A percentile compares a stretch with the other conserved stretches of the same genome.
These are phyloP conservation scores for Candida lessepsii DNA, from an alignment of 805 yeast genomes.

Conservation along the genomic window DNA sequence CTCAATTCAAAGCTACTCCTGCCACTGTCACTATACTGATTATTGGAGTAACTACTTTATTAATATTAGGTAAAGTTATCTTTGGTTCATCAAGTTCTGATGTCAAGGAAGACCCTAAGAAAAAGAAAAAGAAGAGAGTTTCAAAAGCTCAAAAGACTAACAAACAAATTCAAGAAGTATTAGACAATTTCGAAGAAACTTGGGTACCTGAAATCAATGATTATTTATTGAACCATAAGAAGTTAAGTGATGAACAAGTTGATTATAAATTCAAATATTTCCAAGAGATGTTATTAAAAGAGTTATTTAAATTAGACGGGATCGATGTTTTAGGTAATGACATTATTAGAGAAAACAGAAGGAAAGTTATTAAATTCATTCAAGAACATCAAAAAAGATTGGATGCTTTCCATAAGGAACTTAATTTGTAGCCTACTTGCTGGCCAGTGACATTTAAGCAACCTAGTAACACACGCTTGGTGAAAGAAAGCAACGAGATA, in stretches of 20 bases:
- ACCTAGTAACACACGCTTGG: too few species aligned
- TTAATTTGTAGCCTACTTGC: constrained; percentile 14
- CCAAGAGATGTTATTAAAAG: constrained; percentile 67
- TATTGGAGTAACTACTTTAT: constrained; percentile 21
- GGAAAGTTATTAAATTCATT: constrained; percentile 55
- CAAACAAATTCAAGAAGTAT: constrained; percentile 35
- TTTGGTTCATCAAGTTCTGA: constrained; percentile 12
- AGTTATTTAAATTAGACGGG: constrained; percentile 64
- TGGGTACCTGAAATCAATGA: constrained; percentile 41
- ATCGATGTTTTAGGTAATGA: constrained; percentile 54
- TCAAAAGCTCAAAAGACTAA: constrained; percentile 42
- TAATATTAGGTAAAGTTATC: constrained; percentile 22
- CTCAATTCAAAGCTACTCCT: constrained; percentile 29
- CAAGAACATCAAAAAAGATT: constrained; percentile 58
- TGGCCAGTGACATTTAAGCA: not conserved
- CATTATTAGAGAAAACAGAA: constrained; percentile 55
- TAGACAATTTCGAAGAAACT: constrained; percentile 39
- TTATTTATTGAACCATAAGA: constrained; percentile 27
- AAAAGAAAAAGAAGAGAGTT: constrained; percentile 34
- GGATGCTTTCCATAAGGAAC: constrained; percentile 45
- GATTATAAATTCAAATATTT: constrained; percentile 54
- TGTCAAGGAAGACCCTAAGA: constrained; percentile 2
- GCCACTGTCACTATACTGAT: constrained; percentile 33
- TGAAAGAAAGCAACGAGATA: too few species aligned
- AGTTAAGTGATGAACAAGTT: constrained; percentile 29